Evolutionary conservation across 2,329 filamentous ascomycete species (phyloP).

Genomic region (Hypoxylon rubiginosum): DNA sequence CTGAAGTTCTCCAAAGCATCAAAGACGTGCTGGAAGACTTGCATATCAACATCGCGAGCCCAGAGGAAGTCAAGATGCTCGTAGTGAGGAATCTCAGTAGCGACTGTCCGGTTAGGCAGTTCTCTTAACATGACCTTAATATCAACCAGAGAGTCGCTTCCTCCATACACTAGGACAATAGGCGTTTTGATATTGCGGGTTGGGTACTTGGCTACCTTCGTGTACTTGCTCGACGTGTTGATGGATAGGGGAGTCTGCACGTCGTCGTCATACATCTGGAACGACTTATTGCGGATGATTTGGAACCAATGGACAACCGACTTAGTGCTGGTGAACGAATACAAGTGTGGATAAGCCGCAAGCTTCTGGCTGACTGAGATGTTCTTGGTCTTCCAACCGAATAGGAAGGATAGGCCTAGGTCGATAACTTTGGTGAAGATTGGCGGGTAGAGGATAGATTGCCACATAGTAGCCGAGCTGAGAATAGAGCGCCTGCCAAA

Average conservation of each 20-base stretch:
- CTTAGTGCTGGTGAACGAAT: slow-evolving; percentile 97
- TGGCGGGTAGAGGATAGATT: slow-evolving; percentile 92
- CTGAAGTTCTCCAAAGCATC: slow-evolving; percentile 84
- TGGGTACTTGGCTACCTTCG: slow-evolving; percentile 95
- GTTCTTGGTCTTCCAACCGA: slow-evolving; percentile 89
- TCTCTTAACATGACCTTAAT: slow-evolving; percentile 93
- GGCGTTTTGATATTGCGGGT: slow-evolving; percentile 98
- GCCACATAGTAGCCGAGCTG: slow-evolving; percentile 96
- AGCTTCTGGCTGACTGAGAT: slow-evolving; percentile 91
- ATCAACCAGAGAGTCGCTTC: slow-evolving; percentile 92
- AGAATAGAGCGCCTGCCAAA: slow-evolving; percentile 94
- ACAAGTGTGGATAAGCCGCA: slow-evolving; percentile 94
- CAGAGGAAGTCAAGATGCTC: slow-evolving; percentile 98
- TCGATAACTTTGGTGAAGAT: slow-evolving; percentile 93
- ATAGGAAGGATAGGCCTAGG: slow-evolving; percentile 82
- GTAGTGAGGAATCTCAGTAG: slow-evolving; percentile 89
- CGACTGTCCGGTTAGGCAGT: slow-evolving; percentile 85
- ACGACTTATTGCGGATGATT: slow-evolving; percentile 94
- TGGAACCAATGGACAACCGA: slow-evolving; percentile 99
- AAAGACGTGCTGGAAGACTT: slow-evolving; percentile 93
- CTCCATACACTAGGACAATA: slow-evolving; percentile 92
- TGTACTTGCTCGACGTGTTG: slow-evolving; percentile 82
- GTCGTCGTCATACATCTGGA: slow-evolving; percentile 99
- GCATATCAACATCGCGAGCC: slow-evolving; percentile 84
- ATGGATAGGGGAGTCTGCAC: slow-evolving; percentile 81